A percentile compares a stretch with the other conserved stretches of the same genome.
Evolutionary conservation across 495 filamentous ascomycete species (phyloP).

Genomic region (Aspergillus nidulans): DNA sequence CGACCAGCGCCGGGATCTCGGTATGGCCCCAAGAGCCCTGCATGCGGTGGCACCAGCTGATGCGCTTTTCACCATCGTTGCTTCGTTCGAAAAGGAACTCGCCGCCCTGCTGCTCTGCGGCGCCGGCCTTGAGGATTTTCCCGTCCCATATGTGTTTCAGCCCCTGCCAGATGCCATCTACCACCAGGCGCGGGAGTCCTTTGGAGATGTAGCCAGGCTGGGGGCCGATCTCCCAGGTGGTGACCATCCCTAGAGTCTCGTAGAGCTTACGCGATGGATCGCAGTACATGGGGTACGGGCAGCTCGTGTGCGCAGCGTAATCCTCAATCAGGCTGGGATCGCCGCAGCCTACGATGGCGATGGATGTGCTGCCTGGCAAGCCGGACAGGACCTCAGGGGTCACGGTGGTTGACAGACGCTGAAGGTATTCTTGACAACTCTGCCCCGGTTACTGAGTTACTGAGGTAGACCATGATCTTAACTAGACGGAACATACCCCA

Average conservation of each 20-base stretch:
- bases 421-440: constrained; percentile 62
- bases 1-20: constrained; percentile 42
- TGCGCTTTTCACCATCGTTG: constrained; percentile 43
- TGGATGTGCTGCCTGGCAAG: constrained; percentile 55
- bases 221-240: constrained; percentile 56
- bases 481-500: constrained; percentile 52
- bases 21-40: constrained; percentile 71
- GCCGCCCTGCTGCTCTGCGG: constrained; percentile 69
- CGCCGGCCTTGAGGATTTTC: constrained; percentile 60
- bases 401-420: constrained; percentile 56
- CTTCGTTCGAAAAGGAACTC: constrained; percentile 69
- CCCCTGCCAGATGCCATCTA: constrained; percentile 51
- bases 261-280: constrained; percentile 71
- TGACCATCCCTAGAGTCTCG: constrained; percentile 64
- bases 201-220: constrained; percentile 64
- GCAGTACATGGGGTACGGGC: constrained; percentile 76
- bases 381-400: constrained; percentile 40
- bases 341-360: constrained; percentile 77
- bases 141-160: constrained; percentile 49
- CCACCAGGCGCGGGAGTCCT: constrained; percentile 37
- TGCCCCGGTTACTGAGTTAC: constrained; percentile 20
- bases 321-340: constrained; percentile 64
- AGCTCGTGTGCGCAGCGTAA: constrained; percentile 59
- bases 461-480: neutral
- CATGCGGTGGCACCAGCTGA: constrained; percentile 85